Evolutionary conservation across 2,329 filamentous ascomycete species (phyloP).

Genomic region (Colletotrichum chrysophilum): DNA sequence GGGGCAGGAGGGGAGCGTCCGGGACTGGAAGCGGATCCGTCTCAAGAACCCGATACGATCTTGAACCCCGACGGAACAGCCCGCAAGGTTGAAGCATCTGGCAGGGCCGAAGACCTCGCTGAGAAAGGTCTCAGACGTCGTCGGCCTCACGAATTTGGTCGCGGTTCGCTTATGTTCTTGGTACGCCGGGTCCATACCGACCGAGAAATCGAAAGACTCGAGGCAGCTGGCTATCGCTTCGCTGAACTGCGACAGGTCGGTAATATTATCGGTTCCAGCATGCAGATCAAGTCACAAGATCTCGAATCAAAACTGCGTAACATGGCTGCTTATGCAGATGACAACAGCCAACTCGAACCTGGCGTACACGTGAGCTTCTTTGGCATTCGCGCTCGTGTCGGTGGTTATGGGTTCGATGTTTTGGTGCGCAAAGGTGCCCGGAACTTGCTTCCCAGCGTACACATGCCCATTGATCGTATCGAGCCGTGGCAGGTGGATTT

Average conservation of each 20-base stretch:
- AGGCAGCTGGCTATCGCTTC: slow-evolving; percentile 80
- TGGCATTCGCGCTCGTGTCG: slow-evolving; percentile 56
- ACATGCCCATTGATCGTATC: slow-evolving; percentile 57
- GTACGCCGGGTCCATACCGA: slow-evolving; percentile 66
- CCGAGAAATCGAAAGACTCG: slow-evolving; percentile 67
- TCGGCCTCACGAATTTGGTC: slow-evolving; percentile 54
- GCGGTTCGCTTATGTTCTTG: slow-evolving; percentile 82
- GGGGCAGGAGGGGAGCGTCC: slow-evolving; percentile 43
- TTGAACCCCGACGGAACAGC: slow-evolving; percentile 9
- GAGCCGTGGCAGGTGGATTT: slow-evolving; percentile 61
- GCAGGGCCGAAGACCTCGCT: slow-evolving; percentile 35
- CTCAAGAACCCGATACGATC: neutral
- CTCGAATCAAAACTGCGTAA: slow-evolving; percentile 65
- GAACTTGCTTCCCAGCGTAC: slow-evolving; percentile 65
- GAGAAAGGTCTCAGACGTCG: slow-evolving; percentile 43
- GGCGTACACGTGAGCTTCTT: slow-evolving; percentile 66
- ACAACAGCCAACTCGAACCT: slow-evolving; percentile 50
- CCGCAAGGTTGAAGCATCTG: slow-evolving; percentile 16
- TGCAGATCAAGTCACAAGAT: slow-evolving; percentile 73
- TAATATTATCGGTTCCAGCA: slow-evolving; percentile 70
- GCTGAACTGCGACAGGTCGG: slow-evolving; percentile 72
- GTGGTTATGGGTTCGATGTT: slow-evolving; percentile 65
- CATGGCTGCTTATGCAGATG: slow-evolving; percentile 65
- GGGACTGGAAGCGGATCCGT: neutral
- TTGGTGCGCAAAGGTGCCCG: slow-evolving; percentile 61